Conservation (phyloP, 108 stramenopile genomes). For the Skeletonema potamos region DNA sequence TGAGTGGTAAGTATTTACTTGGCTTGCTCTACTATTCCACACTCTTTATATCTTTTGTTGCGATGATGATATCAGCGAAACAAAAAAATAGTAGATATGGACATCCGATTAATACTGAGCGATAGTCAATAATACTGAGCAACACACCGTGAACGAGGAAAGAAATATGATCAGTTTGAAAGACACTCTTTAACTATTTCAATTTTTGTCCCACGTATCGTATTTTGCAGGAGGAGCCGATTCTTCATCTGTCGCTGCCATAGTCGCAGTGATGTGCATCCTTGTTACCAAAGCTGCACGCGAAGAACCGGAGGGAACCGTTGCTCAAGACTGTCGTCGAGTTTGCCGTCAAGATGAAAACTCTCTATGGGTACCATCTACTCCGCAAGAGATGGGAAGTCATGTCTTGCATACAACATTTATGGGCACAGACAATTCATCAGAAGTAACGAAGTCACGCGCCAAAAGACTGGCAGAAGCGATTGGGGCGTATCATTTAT, state of each 20-base stretch:
- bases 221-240: conserved; percentile 91
- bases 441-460: conserved; percentile 74
- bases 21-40: no score
- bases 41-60: conserved; percentile 24
- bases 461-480: conserved; percentile 85
- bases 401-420: conserved; percentile 92
- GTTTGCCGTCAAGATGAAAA: conserved; percentile 59
- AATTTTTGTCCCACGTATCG: neutral
- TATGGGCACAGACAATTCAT: conserved; percentile 95
- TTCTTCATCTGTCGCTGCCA: conserved; percentile 90
- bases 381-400: conserved; percentile 85
- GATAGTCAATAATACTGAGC: conserved; percentile 34
- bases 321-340: conserved; percentile 64
- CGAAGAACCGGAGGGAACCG: conserved; percentile 50
- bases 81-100: conserved; percentile 49
- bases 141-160: neutral
- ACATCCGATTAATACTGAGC: conserved; percentile 49
- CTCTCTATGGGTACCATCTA: conserved; percentile 68
- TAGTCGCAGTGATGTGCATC: conserved; percentile 96
- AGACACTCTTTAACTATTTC: neutral
- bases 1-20: conserved; percentile 70
- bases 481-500: conserved; percentile 91
- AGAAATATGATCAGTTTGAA: neutral
- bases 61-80: conserved; percentile 34
- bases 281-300: conserved; percentile 75